Evolutionary conservation across 257 asterid species (phyloP).

Genomic region (Cordia subcordata): DNA sequence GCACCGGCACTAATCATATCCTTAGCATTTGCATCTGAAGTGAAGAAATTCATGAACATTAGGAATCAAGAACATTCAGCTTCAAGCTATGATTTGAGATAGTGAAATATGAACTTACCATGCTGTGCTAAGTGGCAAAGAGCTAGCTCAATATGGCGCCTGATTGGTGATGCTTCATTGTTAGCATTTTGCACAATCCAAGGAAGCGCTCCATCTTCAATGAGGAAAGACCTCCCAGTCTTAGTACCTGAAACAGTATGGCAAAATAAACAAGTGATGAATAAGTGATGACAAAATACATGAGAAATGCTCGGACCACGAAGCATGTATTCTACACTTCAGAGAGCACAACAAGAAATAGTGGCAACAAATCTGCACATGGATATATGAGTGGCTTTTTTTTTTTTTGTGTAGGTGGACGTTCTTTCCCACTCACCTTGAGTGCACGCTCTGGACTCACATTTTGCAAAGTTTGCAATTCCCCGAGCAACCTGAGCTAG

Average conservation of each 20-base stretch:
- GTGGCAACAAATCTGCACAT: no score
- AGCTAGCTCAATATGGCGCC: slow-evolving; percentile 78
- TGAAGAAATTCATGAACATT: slow-evolving; percentile 15
- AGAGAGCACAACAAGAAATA: no score
- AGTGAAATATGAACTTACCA: slow-evolving; percentile 34
- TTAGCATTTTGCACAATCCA: slow-evolving; percentile 87
- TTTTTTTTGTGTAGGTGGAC: not conserved
- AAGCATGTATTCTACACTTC: no score
- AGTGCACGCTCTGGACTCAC: slow-evolving; percentile 75
- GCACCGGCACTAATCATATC: slow-evolving; percentile 71
- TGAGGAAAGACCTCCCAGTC: slow-evolving; percentile 61
- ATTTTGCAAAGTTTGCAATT: slow-evolving; percentile 85
- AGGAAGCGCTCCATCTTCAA: slow-evolving; percentile 73
- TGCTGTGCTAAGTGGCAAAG: slow-evolving; percentile 82
- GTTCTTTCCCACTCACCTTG: slow-evolving; percentile 42
- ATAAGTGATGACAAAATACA: no score
- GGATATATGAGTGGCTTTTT: no score
- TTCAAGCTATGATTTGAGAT: not conserved
- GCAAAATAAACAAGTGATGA: no score
- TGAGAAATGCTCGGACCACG: no score
- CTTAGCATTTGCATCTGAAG: slow-evolving; percentile 66
- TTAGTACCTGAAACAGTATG: slow-evolving; percentile 37
- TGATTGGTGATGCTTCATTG: slow-evolving; percentile 61
- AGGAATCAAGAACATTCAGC: slow-evolving; percentile 1
- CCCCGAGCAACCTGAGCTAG: slow-evolving; percentile 95